phyloP scores from a whole-genome alignment of 2,329 filamentous ascomycete species.

The Hypoxylon sp. region DNA sequence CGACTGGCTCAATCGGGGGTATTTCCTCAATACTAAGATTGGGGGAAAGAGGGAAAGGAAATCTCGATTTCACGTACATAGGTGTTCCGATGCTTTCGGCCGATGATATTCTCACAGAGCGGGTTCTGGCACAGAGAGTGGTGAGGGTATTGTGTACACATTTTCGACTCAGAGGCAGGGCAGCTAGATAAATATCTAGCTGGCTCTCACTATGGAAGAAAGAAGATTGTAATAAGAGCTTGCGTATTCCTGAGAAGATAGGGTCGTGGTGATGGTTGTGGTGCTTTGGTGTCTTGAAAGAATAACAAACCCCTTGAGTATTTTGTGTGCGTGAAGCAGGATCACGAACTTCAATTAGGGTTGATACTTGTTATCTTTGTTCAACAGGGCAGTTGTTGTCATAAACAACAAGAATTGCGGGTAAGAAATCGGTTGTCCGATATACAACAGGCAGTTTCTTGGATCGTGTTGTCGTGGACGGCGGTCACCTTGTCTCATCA shows the following conservation, averaged over 20 bases:
- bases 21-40: neutral
- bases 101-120: neutral
- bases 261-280: neutral
- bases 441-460: neutral
- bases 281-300: neutral
- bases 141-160: neutral
- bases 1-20: neutral
- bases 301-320: neutral
- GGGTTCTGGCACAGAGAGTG: neutral
- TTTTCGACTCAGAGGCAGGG: neutral
- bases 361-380: neutral
- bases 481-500: neutral
- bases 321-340: neutral
- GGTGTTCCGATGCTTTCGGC: neutral
- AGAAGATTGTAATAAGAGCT: no score
- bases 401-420: neutral
- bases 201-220: neutral
- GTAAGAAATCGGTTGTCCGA: neutral
- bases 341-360: conserved; percentile 1
- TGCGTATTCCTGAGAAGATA: neutral
- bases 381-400: neutral
- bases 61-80: neutral
- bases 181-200: neutral
- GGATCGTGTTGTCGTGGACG: neutral
- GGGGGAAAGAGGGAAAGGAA: neutral